A percentile compares a stretch with the other conserved stretches of the same genome.
Conservation (phyloP, 2,329 filamentous ascomycete genomes). For the Hypocreales sp. region DNA sequence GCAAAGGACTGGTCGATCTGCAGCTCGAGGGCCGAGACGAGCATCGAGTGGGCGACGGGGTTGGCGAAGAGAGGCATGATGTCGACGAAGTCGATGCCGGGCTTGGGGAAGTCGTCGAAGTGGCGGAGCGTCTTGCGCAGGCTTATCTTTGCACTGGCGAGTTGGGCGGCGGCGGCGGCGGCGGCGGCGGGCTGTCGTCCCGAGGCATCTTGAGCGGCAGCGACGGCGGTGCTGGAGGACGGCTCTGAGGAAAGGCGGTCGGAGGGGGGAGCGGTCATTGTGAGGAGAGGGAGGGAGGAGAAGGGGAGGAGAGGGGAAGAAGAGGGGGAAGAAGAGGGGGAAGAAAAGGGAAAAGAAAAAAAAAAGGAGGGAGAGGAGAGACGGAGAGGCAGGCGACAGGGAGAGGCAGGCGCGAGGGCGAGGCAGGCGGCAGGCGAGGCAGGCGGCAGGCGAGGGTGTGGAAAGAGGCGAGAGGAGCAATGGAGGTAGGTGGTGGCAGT, state of each 20-base stretch:
- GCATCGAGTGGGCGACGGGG: conserved; percentile 53
- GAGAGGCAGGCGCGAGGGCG: no score
- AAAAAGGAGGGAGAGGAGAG: conserved; percentile 11
- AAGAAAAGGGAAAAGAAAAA: conserved; percentile 10
- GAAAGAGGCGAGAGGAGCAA: no score
- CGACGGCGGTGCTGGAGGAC: conserved; percentile 12
- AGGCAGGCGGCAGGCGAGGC: no score
- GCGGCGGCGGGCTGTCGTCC: conserved; percentile 46
- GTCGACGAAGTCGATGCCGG: conserved; percentile 92
- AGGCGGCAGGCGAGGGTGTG: no score
- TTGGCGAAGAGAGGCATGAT: conserved; percentile 92
- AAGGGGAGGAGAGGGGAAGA: conserved; percentile 10
- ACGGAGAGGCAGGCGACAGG: conserved; percentile 7
- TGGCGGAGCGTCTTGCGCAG: conserved; percentile 62
- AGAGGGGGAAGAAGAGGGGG: conserved; percentile 10
- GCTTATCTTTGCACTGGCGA: conserved; percentile 54
- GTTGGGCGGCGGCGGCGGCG: conserved; percentile 46
- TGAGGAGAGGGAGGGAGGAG: conserved; percentile 12
- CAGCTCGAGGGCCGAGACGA: conserved; percentile 74
- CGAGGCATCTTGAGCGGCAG: conserved; percentile 38
- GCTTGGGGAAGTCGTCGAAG: conserved; percentile 82
- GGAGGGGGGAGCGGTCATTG: conserved; percentile 16
- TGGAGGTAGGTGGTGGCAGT: no score
- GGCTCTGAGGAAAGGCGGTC: conserved; percentile 7
- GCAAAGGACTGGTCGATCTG: conserved; percentile 53